These are phyloP conservation scores for Penicillium sp. DNA, from an alignment of 2,329 filamentous ascomycete genomes.

Conservation along the genomic window DNA sequence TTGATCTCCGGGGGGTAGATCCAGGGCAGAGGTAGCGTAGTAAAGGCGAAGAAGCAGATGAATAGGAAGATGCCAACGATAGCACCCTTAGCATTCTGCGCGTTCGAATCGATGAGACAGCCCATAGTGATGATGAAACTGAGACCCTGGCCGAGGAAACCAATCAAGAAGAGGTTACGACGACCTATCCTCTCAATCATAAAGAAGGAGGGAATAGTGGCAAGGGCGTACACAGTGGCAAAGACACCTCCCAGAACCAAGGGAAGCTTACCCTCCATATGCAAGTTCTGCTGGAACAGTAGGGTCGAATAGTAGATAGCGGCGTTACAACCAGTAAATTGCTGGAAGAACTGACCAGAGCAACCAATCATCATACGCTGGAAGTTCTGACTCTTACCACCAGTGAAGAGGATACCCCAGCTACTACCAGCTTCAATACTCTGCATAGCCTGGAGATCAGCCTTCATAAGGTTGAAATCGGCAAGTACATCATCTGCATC, in stretches of 20 bases:
- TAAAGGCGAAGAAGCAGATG: slow-evolving; percentile 64
- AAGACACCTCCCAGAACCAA: slow-evolving; percentile 29
- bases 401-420: slow-evolving; percentile 26
- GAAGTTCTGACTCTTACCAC: slow-evolving; percentile 31
- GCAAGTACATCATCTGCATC: slow-evolving; percentile 39
- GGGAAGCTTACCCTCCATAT: slow-evolving; percentile 19
- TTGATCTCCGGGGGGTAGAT: slow-evolving; percentile 49
- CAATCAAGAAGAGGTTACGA: slow-evolving; percentile 36
- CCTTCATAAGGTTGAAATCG: slow-evolving; percentile 44
- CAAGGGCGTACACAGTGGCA: slow-evolving; percentile 26
- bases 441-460: slow-evolving; percentile 41
- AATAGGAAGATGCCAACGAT: slow-evolving; percentile 64
- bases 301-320: slow-evolving; percentile 47
- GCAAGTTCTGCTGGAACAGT: slow-evolving; percentile 43
- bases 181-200: slow-evolving; percentile 42
- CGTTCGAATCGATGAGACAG: slow-evolving; percentile 28
- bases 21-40: slow-evolving; percentile 63
- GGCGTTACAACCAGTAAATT: slow-evolving; percentile 47
- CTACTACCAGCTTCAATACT: slow-evolving; percentile 25
- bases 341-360: slow-evolving; percentile 40
- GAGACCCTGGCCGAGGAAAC: slow-evolving; percentile 34
- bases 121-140: slow-evolving; percentile 34
- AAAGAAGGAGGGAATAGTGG: slow-evolving; percentile 29
- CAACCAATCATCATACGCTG: slow-evolving; percentile 31
- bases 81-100: slow-evolving; percentile 32